Base-by-base conservation (phyloP, 176 grass and related monocot species). In the Oryza punctata region DNA sequence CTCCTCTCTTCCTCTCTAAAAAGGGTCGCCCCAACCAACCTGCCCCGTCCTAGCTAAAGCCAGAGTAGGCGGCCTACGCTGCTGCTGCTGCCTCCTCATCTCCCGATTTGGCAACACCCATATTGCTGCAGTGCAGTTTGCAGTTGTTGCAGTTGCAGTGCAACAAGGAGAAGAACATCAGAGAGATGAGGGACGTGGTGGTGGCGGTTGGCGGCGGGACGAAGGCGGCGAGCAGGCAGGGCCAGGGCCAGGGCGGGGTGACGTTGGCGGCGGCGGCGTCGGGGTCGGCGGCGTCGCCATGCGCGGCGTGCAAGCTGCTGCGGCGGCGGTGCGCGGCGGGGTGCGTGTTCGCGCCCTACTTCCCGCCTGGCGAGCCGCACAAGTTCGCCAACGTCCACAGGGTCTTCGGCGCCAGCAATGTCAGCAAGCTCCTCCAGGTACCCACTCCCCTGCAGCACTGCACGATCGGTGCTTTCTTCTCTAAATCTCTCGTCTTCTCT, bases 351-450 rank as follows among this genome's bases (percentile, higher is more conserved):
- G 89, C 87, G 43, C 94, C 94, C 9, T 90, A 97, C 86, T 97
- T 97, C 78, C 91, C 94, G 15, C 78, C 91, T 0, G 80, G 63
- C 2, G 94, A 97, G 85, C 94, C 89, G 27, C 94, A 91, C 88
- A 90, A 88, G 84, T 97, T 97, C 78, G 91, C 89, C 78, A 88
- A 84, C 60, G 91, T 97, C 72, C 94, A 97, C 82, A 94, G 90
- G 87, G 89, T 97, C 59, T 94, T 97, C 78, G 94, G 94, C 21
- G 94, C 94, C 64, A 97, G 94, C 85, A 97, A 97, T 88, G 90
- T 97, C 82, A 97, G 94, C 94, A 97, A 97, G 84, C 91, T 97
- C 45, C 87, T 97, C 77, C 94, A 97, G 94, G 94, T 94, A 49
- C 4, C 0, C 21, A 2, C 32, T 7, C 6, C 1, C 21, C 35